Evolutionary conservation across 228 moss, liverwort and hornwort genomes (phyloP), one percentile per base, ranked within the genome.

Genomic region (Sphagnum magellanicum): DNA sequence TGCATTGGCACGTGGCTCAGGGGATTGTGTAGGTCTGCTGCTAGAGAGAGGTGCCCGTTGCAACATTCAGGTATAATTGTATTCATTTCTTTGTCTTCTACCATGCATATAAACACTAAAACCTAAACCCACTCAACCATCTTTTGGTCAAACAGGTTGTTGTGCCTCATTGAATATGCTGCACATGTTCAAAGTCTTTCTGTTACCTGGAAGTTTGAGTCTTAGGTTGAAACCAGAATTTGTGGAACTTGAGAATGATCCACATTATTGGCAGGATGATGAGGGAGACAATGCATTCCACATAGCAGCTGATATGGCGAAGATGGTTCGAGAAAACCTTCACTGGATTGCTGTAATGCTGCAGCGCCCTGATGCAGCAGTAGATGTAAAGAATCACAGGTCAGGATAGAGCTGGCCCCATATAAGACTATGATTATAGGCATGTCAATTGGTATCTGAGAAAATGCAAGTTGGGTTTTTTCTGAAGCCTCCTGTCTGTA

Each of bases 251-350:
- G 32, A 32, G 3, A 32, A 32, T 32, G 32, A 32, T 32, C 32
- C 32, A 32, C 32, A 32, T 32, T 32, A 32, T 70, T 67, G 52
- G 6, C 63, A 81, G 81, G 81, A 81, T 60, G 81, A 81, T 71
- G 81, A 81, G 52, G 81, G 81, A 67, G 81, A 81, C 74, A 81
- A 81, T 65, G 81, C 81, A 13, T 81, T 81, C 58, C 81, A 81
- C 59, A 81, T 81, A 52, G 81, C 81, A 57, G 81, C 81, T 59
- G 81, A 77, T 46, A 81, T 77, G 77, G 81, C 81, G 48, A 81
- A 81, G 68, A 81, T 81, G 81, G 81, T 81, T 4, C 67, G 67
- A 59, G 79, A 79, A 61, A 81, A 81, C 62, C 59, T 83, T 66
- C 73, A 79, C 59, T 83, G 83, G 83, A 83, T 83, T 66, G 83